phyloP scores from a whole-genome alignment of 2,329 filamentous ascomycete genomes.

The Capronia epimyces region DNA sequence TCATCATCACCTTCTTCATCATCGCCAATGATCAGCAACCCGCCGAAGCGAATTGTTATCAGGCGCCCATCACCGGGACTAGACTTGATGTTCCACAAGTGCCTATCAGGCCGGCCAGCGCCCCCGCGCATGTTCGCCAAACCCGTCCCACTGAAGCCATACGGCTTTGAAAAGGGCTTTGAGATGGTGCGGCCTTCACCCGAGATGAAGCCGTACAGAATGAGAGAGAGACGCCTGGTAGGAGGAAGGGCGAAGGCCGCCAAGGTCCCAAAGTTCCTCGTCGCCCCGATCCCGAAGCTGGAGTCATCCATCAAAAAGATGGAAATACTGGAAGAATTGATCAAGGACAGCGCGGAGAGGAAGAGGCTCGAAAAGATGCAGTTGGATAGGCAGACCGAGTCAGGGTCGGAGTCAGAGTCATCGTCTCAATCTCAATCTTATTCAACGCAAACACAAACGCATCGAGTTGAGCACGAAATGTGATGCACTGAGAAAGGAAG shows the following conservation, averaged over 20 bases:
- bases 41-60: too few species aligned
- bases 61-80: too few species aligned
- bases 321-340: constrained; percentile 2
- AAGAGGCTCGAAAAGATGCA: constrained; percentile 1
- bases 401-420: too few species aligned
- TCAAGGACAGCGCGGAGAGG: constrained; percentile 3
- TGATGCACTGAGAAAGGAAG: too few species aligned
- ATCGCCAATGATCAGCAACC: too few species aligned
- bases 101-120: neutral
- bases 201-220: neutral
- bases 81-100: neutral
- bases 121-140: neutral
- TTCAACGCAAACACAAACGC: too few species aligned
- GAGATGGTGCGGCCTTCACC: neutral
- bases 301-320: neutral
- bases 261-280: neutral
- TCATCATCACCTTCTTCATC: too few species aligned
- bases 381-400: too few species aligned
- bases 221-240: neutral
- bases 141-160: neutral
- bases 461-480: too few species aligned
- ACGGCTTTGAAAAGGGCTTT: neutral
- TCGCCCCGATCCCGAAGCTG: neutral
- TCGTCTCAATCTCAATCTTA: too few species aligned
- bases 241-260: neutral